Conservation (phyloP, 1,139 yeast species). For the Candida gigantensis region DNA sequence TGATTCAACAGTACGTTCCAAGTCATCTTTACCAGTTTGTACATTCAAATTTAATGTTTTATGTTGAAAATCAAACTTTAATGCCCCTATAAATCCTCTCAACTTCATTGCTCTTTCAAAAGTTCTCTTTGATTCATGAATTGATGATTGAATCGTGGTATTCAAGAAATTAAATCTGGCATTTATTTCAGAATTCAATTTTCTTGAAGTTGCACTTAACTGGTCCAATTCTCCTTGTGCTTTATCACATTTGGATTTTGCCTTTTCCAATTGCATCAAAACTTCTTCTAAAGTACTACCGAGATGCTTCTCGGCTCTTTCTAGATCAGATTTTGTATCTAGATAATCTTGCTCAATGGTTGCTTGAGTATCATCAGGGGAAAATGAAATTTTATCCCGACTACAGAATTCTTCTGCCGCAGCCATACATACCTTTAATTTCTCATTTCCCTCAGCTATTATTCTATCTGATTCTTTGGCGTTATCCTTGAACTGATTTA, state of each 20-base stretch:
- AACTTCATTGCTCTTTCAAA: slow-evolving; percentile 61
- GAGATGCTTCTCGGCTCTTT: slow-evolving; percentile 37
- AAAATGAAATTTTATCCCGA: slow-evolving; percentile 29
- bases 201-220: slow-evolving; percentile 24
- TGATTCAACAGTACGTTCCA: slow-evolving; percentile 72
- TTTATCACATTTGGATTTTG: slow-evolving; percentile 28
- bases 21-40: slow-evolving; percentile 58
- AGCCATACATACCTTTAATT: slow-evolving; percentile 21
- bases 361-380: slow-evolving; percentile 35
- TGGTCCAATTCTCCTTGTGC: slow-evolving; percentile 27
- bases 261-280: slow-evolving; percentile 29
- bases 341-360: slow-evolving; percentile 38
- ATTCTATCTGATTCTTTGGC: slow-evolving; percentile 16
- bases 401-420: slow-evolving; percentile 35
- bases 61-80: slow-evolving; percentile 60
- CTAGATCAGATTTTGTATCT: slow-evolving; percentile 32
- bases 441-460: slow-evolving; percentile 19
- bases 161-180: slow-evolving; percentile 53
- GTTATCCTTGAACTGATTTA: slow-evolving; percentile 11
- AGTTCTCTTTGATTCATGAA: slow-evolving; percentile 38
- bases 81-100: slow-evolving; percentile 76
- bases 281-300: slow-evolving; percentile 42
- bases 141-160: slow-evolving; percentile 39
- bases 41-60: slow-evolving; percentile 57
- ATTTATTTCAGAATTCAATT: slow-evolving; percentile 37